These are phyloP conservation scores for Cicer yamashitae DNA, from an alignment of 306 rosid genomes.

Conservation along the genomic window DNA sequence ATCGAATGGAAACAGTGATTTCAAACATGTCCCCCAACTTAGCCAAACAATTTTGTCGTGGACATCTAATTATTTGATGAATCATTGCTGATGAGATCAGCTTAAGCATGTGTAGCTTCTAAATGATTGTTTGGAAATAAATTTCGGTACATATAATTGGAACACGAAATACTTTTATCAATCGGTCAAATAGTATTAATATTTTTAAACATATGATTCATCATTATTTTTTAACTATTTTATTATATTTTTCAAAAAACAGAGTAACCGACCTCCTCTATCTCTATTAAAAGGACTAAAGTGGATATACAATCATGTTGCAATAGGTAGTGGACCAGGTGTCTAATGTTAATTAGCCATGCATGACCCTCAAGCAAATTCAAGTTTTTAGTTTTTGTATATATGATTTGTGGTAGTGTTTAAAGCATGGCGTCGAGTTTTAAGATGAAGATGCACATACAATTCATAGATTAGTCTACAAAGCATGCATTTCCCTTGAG, in stretches of 20 bases:
- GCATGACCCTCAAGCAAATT: slow-evolving; percentile 2
- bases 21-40: slow-evolving; percentile 36
- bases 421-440: slow-evolving; percentile 8
- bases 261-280: background rate
- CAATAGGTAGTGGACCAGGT: slow-evolving; percentile 51
- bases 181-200: background rate
- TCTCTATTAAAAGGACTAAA: background rate
- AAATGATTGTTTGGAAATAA: background rate
- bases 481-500: background rate
- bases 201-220: background rate
- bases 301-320: slow-evolving; percentile 53
- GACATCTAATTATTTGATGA: slow-evolving; percentile 24
- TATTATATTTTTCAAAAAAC: background rate
- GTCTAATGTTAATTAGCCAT: slow-evolving; percentile 42
- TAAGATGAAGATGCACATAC: background rate
- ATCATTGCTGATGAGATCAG: slow-evolving; percentile 32
- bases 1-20: slow-evolving; percentile 8
- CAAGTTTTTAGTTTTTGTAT: background rate
- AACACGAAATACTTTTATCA: background rate
- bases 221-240: background rate
- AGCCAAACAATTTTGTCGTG: slow-evolving; percentile 5
- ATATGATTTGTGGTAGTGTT: background rate
- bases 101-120: slow-evolving; percentile 35
- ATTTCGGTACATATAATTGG: background rate
- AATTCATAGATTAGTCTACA: slow-evolving; percentile 3